These are phyloP conservation scores for Sclerotinia borealis DNA, from an alignment of 2,329 filamentous ascomycete species.

Conservation along the genomic window DNA sequence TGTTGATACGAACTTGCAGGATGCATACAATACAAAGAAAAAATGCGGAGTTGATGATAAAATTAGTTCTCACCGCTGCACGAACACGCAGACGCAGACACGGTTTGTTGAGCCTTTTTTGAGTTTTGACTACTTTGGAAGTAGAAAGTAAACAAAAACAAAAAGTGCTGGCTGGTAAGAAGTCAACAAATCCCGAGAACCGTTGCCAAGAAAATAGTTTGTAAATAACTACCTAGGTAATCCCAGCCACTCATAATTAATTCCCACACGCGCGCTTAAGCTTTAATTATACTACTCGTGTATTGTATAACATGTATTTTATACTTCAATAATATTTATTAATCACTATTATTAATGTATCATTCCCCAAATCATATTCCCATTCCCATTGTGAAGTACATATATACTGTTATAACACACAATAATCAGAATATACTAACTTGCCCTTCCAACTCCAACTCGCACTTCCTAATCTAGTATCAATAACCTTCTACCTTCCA, in stretches of 20 bases:
- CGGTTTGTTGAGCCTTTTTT: neutral
- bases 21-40: slow-evolving; percentile 5
- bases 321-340: no score
- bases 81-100: neutral
- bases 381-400: no score
- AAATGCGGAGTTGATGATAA: slow-evolving; percentile 4
- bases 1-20: slow-evolving; percentile 6
- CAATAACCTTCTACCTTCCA: no score
- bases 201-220: slow-evolving; percentile 4
- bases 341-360: no score
- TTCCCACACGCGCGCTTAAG: neutral
- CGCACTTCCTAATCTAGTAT: no score
- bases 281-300: no score
- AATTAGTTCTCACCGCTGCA: slow-evolving; percentile 13
- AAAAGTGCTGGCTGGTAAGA: no score
- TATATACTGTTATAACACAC: no score
- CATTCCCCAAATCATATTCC: neutral
- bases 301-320: neutral
- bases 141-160: slow-evolving; percentile 1
- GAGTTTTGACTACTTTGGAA: neutral
- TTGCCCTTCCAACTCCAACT: no score
- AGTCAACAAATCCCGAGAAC: neutral
- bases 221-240: neutral
- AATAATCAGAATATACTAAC: no score
- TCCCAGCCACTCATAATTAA: slow-evolving; percentile 1